A percentile compares a stretch with the other conserved stretches of the same genome.
Evolutionary conservation across 495 filamentous ascomycete species (phyloP).

Genomic region (Annulohypoxylon maeteangense): DNA sequence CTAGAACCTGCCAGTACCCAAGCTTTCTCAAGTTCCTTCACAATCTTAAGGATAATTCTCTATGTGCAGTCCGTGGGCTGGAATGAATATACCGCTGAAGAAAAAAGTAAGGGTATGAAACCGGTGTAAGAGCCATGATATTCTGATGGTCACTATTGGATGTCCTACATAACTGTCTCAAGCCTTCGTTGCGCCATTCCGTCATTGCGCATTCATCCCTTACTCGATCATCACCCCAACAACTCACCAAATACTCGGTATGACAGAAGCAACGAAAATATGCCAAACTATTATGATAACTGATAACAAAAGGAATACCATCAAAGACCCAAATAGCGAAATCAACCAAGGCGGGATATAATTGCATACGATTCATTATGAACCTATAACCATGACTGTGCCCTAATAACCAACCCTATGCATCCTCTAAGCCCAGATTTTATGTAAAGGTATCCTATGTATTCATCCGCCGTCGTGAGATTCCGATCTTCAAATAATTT

Average conservation of each 20-base stretch:
- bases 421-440: background rate
- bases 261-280: background rate
- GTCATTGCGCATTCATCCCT: background rate
- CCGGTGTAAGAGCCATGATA: too few species aligned
- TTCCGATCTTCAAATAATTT: background rate
- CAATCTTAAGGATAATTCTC: too few species aligned
- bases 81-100: too few species aligned
- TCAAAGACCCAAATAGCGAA: background rate
- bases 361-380: background rate
- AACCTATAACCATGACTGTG: background rate
- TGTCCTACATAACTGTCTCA: background rate
- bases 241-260: background rate
- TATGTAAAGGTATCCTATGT: background rate
- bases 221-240: background rate
- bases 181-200: background rate
- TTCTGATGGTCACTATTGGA: too few species aligned
- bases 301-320: background rate
- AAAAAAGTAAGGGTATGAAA: too few species aligned
- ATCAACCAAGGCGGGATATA: background rate
- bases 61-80: too few species aligned
- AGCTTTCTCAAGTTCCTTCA: too few species aligned
- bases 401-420: background rate
- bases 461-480: slow-evolving; percentile 1
- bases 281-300: background rate
- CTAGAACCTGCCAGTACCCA: background rate